phyloP scores from a whole-genome alignment of 208 protist species.

The Porcisia hertigi region DNA sequence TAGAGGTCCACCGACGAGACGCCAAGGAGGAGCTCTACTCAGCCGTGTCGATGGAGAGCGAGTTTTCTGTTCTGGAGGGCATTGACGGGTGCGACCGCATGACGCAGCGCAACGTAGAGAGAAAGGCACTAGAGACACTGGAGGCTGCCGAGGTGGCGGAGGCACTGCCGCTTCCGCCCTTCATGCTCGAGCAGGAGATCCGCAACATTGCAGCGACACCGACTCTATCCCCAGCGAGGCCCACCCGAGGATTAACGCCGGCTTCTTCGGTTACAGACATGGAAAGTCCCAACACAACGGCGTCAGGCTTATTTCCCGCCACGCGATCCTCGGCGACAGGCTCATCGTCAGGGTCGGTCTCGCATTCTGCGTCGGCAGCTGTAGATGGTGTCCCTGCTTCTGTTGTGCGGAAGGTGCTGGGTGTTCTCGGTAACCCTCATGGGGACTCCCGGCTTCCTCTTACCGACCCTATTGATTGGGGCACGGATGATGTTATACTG shows the following conservation, averaged over 20 bases:
- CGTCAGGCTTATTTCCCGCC: background rate
- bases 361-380: background rate
- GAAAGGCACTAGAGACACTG: slow-evolving; percentile 23
- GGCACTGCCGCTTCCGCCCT: slow-evolving; percentile 51
- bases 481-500: slow-evolving; percentile 57
- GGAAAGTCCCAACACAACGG: background rate
- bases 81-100: slow-evolving; percentile 43
- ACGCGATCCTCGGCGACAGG: background rate
- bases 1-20: background rate
- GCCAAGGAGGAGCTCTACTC: slow-evolving; percentile 23
- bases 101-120: slow-evolving; percentile 41
- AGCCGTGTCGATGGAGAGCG: slow-evolving; percentile 36
- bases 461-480: slow-evolving; percentile 69
- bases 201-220: background rate
- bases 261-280: background rate
- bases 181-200: slow-evolving; percentile 37
- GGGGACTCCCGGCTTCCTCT: slow-evolving; percentile 44
- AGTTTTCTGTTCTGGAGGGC: slow-evolving; percentile 36
- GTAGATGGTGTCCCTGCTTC: slow-evolving; percentile 4
- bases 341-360: background rate
- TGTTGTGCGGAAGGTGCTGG: slow-evolving; percentile 27
- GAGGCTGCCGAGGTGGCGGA: slow-evolving; percentile 47
- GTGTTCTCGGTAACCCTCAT: slow-evolving; percentile 50
- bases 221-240: background rate
- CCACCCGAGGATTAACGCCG: background rate